Conservation (phyloP, 2,329 filamentous ascomycete species). For the Hymenotorrendiella dingleyae region DNA sequence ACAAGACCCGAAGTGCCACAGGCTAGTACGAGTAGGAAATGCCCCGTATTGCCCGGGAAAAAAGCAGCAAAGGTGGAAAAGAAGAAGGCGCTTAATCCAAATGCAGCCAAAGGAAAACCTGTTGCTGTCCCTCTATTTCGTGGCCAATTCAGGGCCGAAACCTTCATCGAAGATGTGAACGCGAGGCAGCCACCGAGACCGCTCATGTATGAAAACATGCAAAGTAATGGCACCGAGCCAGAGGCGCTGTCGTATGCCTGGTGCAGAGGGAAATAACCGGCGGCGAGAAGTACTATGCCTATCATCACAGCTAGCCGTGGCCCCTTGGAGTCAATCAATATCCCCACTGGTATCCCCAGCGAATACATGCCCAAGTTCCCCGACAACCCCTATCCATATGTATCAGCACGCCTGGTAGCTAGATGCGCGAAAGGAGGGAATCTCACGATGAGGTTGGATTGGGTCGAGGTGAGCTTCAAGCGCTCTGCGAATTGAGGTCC, state of each 20-base stretch:
- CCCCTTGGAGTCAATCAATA: slow-evolving; percentile 78
- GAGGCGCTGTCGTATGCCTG: slow-evolving; percentile 66
- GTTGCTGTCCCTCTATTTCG: slow-evolving; percentile 88
- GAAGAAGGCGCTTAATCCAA: slow-evolving; percentile 93
- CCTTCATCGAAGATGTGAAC: slow-evolving; percentile 84
- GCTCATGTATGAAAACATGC: slow-evolving; percentile 78
- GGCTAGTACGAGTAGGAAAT: slow-evolving; percentile 74
- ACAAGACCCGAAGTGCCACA: slow-evolving; percentile 72
- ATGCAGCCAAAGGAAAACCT: slow-evolving; percentile 85
- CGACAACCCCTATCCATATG: slow-evolving; percentile 49
- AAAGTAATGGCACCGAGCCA: slow-evolving; percentile 57
- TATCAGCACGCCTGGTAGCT: too few species aligned
- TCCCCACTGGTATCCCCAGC: slow-evolving; percentile 79
- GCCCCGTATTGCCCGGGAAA: slow-evolving; percentile 72
- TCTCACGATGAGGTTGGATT: slow-evolving; percentile 82
- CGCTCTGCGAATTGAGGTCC: slow-evolving; percentile 88
- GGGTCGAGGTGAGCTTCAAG: slow-evolving; percentile 81
- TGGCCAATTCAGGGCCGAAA: slow-evolving; percentile 85
- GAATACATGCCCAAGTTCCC: slow-evolving; percentile 94
- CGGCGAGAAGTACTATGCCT: slow-evolving; percentile 65
- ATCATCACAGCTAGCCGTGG: slow-evolving; percentile 72
- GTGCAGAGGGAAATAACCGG: slow-evolving; percentile 84
- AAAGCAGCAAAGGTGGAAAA: slow-evolving; percentile 77
- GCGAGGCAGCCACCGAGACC: slow-evolving; percentile 86
- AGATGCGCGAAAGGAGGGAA: slow-evolving; percentile 2